These are phyloP conservation scores for Cryptococcus sp. DNA, from an alignment of 1,284 basidiomycete species.

Conservation along the genomic window DNA sequence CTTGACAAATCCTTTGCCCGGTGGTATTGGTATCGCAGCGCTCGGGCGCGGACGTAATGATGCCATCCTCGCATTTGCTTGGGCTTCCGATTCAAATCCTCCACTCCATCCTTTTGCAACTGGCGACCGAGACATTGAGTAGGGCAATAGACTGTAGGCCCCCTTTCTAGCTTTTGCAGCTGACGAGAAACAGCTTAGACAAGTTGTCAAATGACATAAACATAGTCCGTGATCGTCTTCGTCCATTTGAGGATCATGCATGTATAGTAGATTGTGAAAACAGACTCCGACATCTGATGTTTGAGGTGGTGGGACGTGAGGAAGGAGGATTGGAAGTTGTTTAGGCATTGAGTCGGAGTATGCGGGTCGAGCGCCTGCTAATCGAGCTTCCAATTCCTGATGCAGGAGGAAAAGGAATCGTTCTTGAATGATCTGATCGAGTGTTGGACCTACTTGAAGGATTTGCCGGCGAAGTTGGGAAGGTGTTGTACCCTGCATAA, in stretches of 20 bases:
- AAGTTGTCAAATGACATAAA: constrained; percentile 40
- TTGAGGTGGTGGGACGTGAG: constrained; percentile 1
- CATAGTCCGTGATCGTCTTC: constrained; percentile 40
- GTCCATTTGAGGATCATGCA: constrained; percentile 27
- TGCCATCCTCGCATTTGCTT: constrained; percentile 20
- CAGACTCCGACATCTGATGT: constrained; percentile 34
- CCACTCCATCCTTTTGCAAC: constrained; percentile 34
- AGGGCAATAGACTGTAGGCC: constrained; percentile 33
- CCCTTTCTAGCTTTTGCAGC: constrained; percentile 26
- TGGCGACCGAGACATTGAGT: constrained; percentile 18
- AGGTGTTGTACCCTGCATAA: constrained; percentile 40
- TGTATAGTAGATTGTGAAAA: constrained; percentile 26
- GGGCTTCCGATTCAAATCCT: constrained; percentile 27
- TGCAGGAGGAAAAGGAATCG: constrained; percentile 44
- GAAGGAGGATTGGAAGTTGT: constrained; percentile 8
- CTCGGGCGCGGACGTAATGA: constrained; percentile 6
- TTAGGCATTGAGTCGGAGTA: constrained; percentile 11
- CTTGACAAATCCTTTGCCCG: constrained; percentile 37
- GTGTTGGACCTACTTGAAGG: constrained; percentile 43
- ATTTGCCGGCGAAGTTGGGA: constrained; percentile 43
- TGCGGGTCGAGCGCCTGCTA: constrained; percentile 24
- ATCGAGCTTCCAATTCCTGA: constrained; percentile 39
- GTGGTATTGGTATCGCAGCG: constrained; percentile 14
- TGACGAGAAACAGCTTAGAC: constrained; percentile 31
- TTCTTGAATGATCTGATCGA: constrained; percentile 41